These are phyloP conservation scores for Coniella vitis DNA, from an alignment of 2,329 filamentous ascomycete species.

Conservation along the genomic window DNA sequence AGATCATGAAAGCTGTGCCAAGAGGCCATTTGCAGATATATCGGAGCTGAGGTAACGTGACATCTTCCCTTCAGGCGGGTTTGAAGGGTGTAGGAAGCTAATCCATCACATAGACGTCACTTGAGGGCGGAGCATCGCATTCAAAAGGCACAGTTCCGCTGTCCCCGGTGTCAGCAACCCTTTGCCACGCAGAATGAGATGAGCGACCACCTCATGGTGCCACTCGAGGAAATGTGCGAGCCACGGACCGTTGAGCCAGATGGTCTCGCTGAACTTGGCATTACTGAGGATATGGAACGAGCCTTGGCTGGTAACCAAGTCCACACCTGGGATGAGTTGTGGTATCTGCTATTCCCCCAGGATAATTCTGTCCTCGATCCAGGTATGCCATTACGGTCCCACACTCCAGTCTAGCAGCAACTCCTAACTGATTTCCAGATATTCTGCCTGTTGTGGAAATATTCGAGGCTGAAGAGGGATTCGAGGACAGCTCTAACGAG, in stretches of 20 bases:
- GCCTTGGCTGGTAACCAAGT: conserved; percentile 1
- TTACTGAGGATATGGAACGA: conserved; percentile 11
- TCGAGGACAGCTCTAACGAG: conserved; percentile 13
- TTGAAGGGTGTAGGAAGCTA: no score
- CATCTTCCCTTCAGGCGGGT: no score
- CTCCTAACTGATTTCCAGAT: conserved; percentile 6
- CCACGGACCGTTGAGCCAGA: not conserved
- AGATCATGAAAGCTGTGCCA: conserved; percentile 14
- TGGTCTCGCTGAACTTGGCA: conserved; percentile 3
- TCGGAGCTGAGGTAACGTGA: conserved; percentile 14
- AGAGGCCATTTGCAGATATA: conserved; percentile 8
- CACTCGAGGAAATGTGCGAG: conserved; percentile 13
- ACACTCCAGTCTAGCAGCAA: not conserved
- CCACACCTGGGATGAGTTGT: conserved; percentile 10
- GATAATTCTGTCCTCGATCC: conserved; percentile 8
- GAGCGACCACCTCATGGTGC: conserved; percentile 10
- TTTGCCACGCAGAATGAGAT: conserved; percentile 4
- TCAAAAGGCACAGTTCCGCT: not conserved
- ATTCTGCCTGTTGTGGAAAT: conserved; percentile 12
- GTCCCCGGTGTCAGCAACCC: conserved; percentile 11
- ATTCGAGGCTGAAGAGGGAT: conserved; percentile 13
- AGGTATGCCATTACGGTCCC: not conserved
- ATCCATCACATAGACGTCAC: conserved; percentile 5
- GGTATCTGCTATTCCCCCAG: conserved; percentile 12
- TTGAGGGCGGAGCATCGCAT: conserved; percentile 6